These are phyloP conservation scores for Durusdinium trenchii DNA, from an alignment of 73 alveolate species.

Conservation along the genomic window DNA sequence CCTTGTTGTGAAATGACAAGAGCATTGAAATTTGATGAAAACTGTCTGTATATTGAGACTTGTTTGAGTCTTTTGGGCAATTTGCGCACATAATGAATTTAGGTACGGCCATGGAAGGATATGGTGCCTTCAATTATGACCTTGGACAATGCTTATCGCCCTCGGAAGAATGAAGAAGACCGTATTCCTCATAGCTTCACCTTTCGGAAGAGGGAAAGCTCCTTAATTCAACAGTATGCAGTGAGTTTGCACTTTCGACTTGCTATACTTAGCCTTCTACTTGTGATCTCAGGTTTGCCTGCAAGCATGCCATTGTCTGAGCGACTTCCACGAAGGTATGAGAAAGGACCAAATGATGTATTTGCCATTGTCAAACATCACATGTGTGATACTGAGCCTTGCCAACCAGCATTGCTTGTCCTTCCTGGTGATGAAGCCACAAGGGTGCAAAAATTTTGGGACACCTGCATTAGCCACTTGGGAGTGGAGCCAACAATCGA, in stretches of 20 bases:
- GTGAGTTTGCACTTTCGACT: too few species aligned
- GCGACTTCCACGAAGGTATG: background rate
- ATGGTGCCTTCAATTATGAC: background rate
- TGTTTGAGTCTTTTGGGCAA: background rate
- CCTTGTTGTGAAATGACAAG: background rate
- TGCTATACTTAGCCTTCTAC: too few species aligned
- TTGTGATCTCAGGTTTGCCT: background rate
- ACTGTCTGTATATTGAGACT: too few species aligned
- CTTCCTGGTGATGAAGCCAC: background rate
- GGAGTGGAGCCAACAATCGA: background rate
- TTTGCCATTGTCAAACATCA: background rate
- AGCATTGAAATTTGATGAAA: background rate
- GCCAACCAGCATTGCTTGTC: background rate
- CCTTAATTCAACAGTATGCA: background rate
- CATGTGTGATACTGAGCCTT: background rate
- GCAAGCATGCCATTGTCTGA: background rate
- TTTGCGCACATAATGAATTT: too few species aligned
- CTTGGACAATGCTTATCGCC: background rate
- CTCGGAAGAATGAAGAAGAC: background rate
- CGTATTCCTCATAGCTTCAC: conserved; percentile 1
- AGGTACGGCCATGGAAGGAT: conserved; percentile 14
- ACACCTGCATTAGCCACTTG: background rate
- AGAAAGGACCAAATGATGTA: background rate
- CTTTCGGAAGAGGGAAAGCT: background rate
- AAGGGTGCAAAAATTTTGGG: background rate